A percentile compares a stretch with the other conserved stretches of the same genome.
phyloP scores from a whole-genome alignment of 805 yeast species.

The Teunomyces stri region DNA sequence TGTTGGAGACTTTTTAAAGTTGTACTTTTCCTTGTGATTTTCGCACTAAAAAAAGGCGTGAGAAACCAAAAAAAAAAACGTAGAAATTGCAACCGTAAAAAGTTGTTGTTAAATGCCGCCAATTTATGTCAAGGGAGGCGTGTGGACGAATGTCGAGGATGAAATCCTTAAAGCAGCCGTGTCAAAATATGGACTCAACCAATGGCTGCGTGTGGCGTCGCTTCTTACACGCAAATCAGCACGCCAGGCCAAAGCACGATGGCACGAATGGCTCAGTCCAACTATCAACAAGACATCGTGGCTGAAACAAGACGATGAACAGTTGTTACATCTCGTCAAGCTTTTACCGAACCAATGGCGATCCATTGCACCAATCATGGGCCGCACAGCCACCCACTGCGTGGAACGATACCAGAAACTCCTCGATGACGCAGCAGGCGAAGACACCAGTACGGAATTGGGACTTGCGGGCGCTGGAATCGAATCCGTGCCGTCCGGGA shows the following conservation, averaged over 20 bases:
- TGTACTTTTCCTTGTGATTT: background rate
- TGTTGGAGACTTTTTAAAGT: background rate
- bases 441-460: conserved; percentile 29
- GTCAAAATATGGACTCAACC: conserved; percentile 88
- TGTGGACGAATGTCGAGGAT: conserved; percentile 85
- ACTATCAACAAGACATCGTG: conserved; percentile 61
- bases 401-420: conserved; percentile 79
- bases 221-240: conserved; percentile 82
- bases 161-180: conserved; percentile 89
- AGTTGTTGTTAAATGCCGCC: conserved; percentile 40
- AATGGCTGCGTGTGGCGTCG: conserved; percentile 93
- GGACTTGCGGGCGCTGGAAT: conserved; percentile 52
- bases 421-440: conserved; percentile 46
- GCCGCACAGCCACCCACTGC: conserved; percentile 84
- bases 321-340: conserved; percentile 62
- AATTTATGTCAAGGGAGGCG: conserved; percentile 80
- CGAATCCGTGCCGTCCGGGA: conserved; percentile 46
- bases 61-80: background rate
- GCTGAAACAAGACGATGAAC: conserved; percentile 74
- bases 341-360: conserved; percentile 93
- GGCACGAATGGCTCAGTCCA: conserved; percentile 89
- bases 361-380: conserved; percentile 75
- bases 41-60: background rate
- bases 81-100: background rate
- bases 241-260: conserved; percentile 86